Conservation (phyloP, 441 rosid genomes). For the Erodium moschatum region DNA sequence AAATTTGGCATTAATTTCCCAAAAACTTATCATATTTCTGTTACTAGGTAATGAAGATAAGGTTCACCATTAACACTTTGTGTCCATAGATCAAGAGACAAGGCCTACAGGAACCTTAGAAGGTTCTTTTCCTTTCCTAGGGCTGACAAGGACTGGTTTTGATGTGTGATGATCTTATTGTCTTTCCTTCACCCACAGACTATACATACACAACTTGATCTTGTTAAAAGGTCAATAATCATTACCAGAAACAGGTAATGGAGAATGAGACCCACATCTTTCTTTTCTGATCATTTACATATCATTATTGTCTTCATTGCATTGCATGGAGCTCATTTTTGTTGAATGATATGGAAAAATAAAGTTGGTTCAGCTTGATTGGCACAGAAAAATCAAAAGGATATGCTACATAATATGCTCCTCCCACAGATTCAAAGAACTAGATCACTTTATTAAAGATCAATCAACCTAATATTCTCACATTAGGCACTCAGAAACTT, state of each 20-base stretch:
- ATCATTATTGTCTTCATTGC: not conserved
- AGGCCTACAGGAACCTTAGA: not conserved
- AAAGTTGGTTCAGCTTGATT: not conserved
- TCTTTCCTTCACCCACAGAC: not conserved
- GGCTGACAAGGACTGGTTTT: not conserved
- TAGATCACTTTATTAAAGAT: too few species aligned
- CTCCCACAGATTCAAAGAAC: not conserved
- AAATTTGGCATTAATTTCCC: too few species aligned
- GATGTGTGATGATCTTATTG: not conserved
- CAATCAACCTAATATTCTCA: too few species aligned
- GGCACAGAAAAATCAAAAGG: not conserved
- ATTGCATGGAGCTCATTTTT: not conserved
- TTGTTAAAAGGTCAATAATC: not conserved
- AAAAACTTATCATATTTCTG: too few species aligned
- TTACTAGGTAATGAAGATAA: too few species aligned
- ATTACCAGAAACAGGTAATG: not conserved
- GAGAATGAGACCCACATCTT: not conserved
- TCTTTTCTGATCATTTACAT: not conserved
- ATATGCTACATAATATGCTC: not conserved
- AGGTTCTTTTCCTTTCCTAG: not conserved
- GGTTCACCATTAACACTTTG: too few species aligned
- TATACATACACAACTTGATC: not conserved
- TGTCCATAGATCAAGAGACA: too few species aligned
- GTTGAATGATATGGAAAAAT: not conserved
- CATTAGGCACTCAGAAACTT: not conserved